Evolutionary conservation across 192 early-diverging fungal genomes (phyloP), one percentile per base, ranked within the genome.

Genomic region (Coemansia sp.): DNA sequence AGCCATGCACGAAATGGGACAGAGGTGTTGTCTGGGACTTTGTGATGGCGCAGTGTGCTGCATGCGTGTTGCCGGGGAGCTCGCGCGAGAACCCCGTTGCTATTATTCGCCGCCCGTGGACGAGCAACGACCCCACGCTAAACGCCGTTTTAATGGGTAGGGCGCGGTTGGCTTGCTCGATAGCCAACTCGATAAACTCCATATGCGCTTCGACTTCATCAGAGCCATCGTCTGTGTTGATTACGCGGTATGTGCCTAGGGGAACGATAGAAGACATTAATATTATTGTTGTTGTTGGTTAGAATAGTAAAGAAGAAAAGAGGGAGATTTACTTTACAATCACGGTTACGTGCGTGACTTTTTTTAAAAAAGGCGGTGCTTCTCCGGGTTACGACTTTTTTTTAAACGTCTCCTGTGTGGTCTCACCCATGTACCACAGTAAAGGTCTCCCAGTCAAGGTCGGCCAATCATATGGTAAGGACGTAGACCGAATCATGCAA

Each of bases 21-120:
- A 69, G 69, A 0, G 54, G 19, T 27, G 75, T 62, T 31, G 44
- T n/a, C 44, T 67, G 36, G 5, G 97, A 83, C 78, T 99, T 99
- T 45, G 80, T 54, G 6, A 99, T 84, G 34, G 90, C 91, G 59
- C 90, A 92, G 75, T 99, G 91, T 68, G 97, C 96, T 6, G 98
- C 95, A 70, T 99, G 98, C 6, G 94, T 96, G 75, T 99, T 99
- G 4, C 98, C 98, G 0, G 92, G 91, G 6, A 98, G 77, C 71
- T 99, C 98, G 42, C 95, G 89, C 27, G 95, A 98, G 67, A 84
- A 98, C 1, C 96, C 98, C 4, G 91, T 93, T 0, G 90, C 67
- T 8, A 98, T 87, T 21, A 97, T 85, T 59, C 67, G 66, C 34
- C 77, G 37, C n/a, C 85, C 67, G 62, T 67, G 42, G 17, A 75